These are phyloP conservation scores for Venturia pyrina DNA, from an alignment of 2,329 filamentous ascomycete genomes.

Conservation along the genomic window DNA sequence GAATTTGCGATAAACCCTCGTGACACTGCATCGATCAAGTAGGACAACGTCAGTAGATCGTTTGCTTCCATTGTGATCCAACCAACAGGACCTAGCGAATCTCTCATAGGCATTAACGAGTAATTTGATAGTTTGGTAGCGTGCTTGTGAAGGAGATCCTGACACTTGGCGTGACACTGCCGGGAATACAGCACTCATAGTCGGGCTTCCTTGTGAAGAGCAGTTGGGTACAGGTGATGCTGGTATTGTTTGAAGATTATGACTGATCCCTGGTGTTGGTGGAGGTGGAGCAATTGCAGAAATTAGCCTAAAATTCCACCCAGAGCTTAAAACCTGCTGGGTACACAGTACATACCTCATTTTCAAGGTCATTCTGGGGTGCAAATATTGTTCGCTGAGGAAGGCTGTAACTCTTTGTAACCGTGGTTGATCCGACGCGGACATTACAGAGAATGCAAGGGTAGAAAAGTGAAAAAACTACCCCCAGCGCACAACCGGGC, in stretches of 20 bases:
- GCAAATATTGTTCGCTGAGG: no score
- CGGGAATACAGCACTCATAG: not conserved
- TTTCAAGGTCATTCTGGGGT: no score
- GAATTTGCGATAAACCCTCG: not conserved
- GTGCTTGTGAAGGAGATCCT: not conserved
- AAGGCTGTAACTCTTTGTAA: no score
- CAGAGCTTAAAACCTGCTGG: no score
- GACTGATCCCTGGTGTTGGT: not conserved
- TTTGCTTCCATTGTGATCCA: not conserved
- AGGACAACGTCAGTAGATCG: not conserved
- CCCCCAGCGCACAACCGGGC: no score
- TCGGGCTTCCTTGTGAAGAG: not conserved
- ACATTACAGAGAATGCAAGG: no score
- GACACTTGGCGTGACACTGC: not conserved
- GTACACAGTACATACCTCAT: no score
- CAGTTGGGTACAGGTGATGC: not conserved
- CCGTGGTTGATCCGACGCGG: no score
- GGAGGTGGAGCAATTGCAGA: no score
- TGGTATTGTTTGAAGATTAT: not conserved
- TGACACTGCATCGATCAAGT: not conserved
- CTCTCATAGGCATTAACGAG: not conserved
- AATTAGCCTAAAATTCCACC: no score
- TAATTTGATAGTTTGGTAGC: not conserved
- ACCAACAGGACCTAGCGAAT: not conserved
- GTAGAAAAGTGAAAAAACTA: no score